Conservation (phyloP, 495 filamentous ascomycete species). For the Podospora tetraspora region DNA sequence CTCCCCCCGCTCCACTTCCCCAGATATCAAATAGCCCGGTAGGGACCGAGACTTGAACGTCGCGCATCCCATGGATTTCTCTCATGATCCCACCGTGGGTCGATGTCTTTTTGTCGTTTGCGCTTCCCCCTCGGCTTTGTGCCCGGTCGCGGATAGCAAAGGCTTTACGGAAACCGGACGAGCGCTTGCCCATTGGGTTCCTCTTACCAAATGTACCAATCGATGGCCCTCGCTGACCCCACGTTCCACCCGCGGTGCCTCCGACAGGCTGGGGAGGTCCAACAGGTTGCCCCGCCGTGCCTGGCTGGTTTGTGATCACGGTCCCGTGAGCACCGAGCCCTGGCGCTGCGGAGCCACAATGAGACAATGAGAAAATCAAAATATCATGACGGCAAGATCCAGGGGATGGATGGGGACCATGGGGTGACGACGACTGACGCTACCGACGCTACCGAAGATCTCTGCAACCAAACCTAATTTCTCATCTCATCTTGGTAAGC, state of each 20-base stretch:
- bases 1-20: slow-evolving; percentile 19
- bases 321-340: not conserved
- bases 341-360: slow-evolving; percentile 18
- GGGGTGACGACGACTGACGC: not conserved
- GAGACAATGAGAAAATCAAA: not conserved
- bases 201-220: slow-evolving; percentile 7
- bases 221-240: slow-evolving; percentile 9
- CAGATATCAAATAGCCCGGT: slow-evolving; percentile 18
- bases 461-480: not conserved
- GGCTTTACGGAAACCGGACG: slow-evolving; percentile 12
- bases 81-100: slow-evolving; percentile 13
- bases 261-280: slow-evolving; percentile 13
- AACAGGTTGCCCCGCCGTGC: slow-evolving; percentile 16
- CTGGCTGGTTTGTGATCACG: slow-evolving; percentile 18
- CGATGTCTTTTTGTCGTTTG: slow-evolving; percentile 11
- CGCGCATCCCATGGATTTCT: slow-evolving; percentile 7
- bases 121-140: not conserved
- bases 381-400: slow-evolving; percentile 9
- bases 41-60: not conserved
- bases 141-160: slow-evolving; percentile 22
- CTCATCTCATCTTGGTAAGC: not conserved
- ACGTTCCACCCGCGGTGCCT: slow-evolving; percentile 20
- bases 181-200: slow-evolving; percentile 4
- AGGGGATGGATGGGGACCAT: not conserved
- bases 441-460: slow-evolving; percentile 4